phyloP scores from a whole-genome alignment of 371 early-diverging fungal species.

The Mortierella sp. region DNA sequence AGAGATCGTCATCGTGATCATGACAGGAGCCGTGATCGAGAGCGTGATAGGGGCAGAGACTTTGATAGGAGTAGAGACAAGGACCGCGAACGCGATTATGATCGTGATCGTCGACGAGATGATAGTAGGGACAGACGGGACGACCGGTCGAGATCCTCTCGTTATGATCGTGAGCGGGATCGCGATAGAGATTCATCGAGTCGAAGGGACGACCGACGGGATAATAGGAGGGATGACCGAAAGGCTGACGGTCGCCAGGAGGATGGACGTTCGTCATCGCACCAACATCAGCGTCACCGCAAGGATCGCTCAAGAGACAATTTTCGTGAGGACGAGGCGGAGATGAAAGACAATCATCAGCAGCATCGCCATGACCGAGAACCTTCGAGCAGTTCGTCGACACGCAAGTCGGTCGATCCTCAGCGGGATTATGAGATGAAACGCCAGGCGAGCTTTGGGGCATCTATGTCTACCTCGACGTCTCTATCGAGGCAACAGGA shows the following conservation, averaged over 20 bases:
- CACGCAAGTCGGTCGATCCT: constrained; percentile 24
- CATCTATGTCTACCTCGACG: background rate
- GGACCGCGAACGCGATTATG: constrained; percentile 19
- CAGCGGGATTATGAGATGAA: constrained; percentile 41
- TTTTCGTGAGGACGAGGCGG: constrained; percentile 18
- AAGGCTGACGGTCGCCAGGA: constrained; percentile 14
- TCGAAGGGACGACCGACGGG: constrained; percentile 17
- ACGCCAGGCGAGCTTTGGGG: constrained; percentile 19
- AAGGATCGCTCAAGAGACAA: constrained; percentile 20
- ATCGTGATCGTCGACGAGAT: constrained; percentile 26
- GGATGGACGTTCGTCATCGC: constrained; percentile 15
- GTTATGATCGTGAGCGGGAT: constrained; percentile 40
- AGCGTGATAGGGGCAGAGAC: constrained; percentile 25
- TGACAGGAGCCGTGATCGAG: constrained; percentile 19
- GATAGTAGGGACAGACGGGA: constrained; percentile 19
- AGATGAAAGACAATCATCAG: constrained; percentile 1
- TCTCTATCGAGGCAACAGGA: background rate
- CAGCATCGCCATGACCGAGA: constrained; percentile 17
- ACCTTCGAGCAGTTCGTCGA: constrained; percentile 14
- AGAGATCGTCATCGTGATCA: constrained; percentile 18
- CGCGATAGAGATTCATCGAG: constrained; percentile 17
- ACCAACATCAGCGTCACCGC: constrained; percentile 17
- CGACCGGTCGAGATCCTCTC: constrained; percentile 37
- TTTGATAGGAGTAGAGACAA: constrained; percentile 11
- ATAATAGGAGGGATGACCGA: constrained; percentile 18